Evolutionary conservation across 179 eudicot species (phyloP).

Genomic region (Drosera spatulata): DNA sequence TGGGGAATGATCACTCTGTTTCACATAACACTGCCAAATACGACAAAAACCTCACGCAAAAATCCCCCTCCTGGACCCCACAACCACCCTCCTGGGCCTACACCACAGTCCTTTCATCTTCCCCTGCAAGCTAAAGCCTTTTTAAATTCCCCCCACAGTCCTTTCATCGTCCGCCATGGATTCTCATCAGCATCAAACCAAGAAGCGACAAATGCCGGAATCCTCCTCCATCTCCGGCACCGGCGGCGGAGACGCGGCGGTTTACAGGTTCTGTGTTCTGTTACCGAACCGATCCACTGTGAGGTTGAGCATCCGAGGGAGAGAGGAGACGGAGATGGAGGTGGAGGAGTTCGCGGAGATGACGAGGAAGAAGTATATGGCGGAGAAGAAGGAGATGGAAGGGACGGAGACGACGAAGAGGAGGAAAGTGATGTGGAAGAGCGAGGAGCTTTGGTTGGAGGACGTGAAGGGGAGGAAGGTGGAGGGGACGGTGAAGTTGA

Average conservation of each 20-base stretch:
- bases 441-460: conserved; percentile 23
- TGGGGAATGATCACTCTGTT: no score
- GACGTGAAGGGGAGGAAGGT: conserved; percentile 12
- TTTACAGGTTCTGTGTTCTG: conserved; percentile 29
- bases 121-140: no score
- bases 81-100: no score
- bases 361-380: conserved; percentile 16
- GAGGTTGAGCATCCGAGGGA: conserved; percentile 6
- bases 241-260: background rate
- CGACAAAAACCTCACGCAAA: no score
- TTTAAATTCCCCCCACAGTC: no score
- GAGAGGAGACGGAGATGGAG: conserved; percentile 12
- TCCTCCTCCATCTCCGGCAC: no score
- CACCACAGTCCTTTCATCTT: no score
- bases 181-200: no score
- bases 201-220: no score
- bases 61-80: no score
- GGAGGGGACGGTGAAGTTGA: conserved; percentile 6
- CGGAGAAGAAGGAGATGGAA: conserved; percentile 1
- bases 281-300: conserved; percentile 31
- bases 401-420: conserved; percentile 1
- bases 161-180: no score
- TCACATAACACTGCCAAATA: no score
- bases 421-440: conserved; percentile 29
- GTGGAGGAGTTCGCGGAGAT: conserved; percentile 13